Percentiles rank a stretch among this genome's conserved stretches.
Evolutionary conservation across 805 yeast species (phyloP).

Genomic region (Candida ortonii): DNA sequence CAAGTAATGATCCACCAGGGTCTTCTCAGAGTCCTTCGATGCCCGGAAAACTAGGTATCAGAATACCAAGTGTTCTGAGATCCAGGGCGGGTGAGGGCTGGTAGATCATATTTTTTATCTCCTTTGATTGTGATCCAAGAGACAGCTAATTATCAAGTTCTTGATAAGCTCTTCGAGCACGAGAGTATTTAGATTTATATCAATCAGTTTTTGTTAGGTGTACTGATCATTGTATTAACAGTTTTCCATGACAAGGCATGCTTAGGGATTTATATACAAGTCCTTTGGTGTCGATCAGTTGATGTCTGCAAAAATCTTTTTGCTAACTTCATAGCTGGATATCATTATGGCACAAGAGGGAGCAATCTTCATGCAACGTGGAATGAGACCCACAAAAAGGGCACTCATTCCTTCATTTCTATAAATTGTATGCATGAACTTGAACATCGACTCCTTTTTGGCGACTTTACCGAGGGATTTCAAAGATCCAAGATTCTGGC

Average conservation of each 20-base stretch:
- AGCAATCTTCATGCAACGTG: constrained; percentile 86
- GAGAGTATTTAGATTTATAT: too few species aligned
- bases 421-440: constrained; percentile 59
- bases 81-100: constrained; percentile 16
- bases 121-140: too few species aligned
- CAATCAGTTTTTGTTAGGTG: too few species aligned
- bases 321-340: constrained; percentile 87
- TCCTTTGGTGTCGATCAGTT: constrained; percentile 2
- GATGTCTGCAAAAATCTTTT: constrained; percentile 46
- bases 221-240: too few species aligned
- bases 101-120: neutral
- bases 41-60: constrained; percentile 27
- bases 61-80: constrained; percentile 25
- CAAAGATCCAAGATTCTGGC: constrained; percentile 11
- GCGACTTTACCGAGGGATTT: constrained; percentile 7
- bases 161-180: too few species aligned
- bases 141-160: too few species aligned
- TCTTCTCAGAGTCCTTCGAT: constrained; percentile 25
- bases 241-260: too few species aligned
- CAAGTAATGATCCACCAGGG: constrained; percentile 18
- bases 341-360: constrained; percentile 99
- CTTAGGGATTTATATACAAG: neutral
- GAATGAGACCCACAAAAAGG: constrained; percentile 81
- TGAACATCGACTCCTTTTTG: constrained; percentile 57
- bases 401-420: constrained; percentile 76